A percentile compares a stretch with the other conserved stretches of the same genome.
These are phyloP conservation scores for Sporisorium graminicola DNA, from an alignment of 1,284 basidiomycete species.

Conservation along the genomic window DNA sequence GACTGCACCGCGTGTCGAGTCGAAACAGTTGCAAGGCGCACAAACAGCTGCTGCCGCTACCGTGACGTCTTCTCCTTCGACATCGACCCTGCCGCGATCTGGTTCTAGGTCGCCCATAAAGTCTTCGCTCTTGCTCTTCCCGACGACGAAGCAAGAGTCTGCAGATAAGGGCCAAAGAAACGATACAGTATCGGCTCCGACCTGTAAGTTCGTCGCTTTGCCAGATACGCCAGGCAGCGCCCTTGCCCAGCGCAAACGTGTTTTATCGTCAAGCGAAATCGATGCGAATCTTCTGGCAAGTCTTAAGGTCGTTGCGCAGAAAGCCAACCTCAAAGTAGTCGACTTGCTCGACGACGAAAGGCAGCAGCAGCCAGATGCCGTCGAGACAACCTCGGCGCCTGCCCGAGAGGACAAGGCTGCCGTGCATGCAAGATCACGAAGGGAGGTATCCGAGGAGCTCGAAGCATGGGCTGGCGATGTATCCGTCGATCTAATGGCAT, in stretches of 20 bases:
- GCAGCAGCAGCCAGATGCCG: background rate
- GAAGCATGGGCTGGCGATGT: slow-evolving; percentile 33
- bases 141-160: background rate
- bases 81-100: slow-evolving; percentile 7
- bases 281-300: slow-evolving; percentile 39
- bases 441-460: slow-evolving; percentile 32
- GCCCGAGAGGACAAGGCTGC: too few species aligned
- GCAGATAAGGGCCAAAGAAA: background rate
- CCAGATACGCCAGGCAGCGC: background rate
- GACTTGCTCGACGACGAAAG: slow-evolving; percentile 27
- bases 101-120: slow-evolving; percentile 39
- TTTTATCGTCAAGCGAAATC: slow-evolving; percentile 30
- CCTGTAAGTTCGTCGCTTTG: background rate
- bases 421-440: background rate
- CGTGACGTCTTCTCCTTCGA: slow-evolving; percentile 2
- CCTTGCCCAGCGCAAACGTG: background rate
- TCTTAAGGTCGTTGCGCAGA: slow-evolving; percentile 40
- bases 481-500: slow-evolving; percentile 39
- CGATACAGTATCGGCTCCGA: background rate
- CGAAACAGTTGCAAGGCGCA: background rate
- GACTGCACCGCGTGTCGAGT: slow-evolving; percentile 1
- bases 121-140: slow-evolving; percentile 36
- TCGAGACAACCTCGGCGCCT: background rate
- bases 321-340: slow-evolving; percentile 38
- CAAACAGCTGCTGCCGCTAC: background rate